Percentiles rank a stretch among this genome's conserved stretches.
These are phyloP conservation scores for Polytrichum commune DNA, from an alignment of 225 moss, liverwort and hornwort species.

Conservation along the genomic window DNA sequence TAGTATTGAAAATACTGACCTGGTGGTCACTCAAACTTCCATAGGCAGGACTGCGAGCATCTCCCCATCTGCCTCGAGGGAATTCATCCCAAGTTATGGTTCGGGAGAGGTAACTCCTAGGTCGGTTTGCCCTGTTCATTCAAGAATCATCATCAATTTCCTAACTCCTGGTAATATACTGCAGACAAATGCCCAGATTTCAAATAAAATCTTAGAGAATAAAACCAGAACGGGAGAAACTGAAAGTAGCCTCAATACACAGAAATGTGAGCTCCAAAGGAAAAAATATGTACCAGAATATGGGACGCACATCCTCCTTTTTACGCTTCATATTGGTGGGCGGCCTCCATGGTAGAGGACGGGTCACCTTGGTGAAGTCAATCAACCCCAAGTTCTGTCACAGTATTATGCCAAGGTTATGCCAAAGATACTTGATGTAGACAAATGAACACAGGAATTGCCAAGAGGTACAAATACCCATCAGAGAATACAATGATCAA, in stretches of 20 bases:
- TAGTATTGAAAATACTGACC: constrained; percentile 31
- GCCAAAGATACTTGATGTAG: too few species aligned
- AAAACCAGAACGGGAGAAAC: too few species aligned
- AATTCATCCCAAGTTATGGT: constrained; percentile 95
- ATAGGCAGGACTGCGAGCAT: constrained; percentile 80
- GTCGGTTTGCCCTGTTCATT: constrained; percentile 81
- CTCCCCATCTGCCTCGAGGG: constrained; percentile 95
- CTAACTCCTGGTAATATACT: background rate
- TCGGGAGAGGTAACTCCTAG: constrained; percentile 87
- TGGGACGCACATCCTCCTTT: constrained; percentile 90
- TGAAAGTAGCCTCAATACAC: too few species aligned
- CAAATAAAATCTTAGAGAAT: too few species aligned
- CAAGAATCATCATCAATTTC: background rate
- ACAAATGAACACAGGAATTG: too few species aligned
- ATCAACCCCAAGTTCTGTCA: constrained; percentile 82
- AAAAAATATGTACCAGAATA: constrained; percentile 63
- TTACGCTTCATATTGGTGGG: constrained; percentile 77
- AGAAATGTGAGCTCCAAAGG: too few species aligned
- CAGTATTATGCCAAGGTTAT: background rate
- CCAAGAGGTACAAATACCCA: too few species aligned
- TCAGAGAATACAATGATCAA: too few species aligned
- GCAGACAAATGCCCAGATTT: background rate
- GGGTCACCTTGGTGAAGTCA: constrained; percentile 61
- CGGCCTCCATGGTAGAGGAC: constrained; percentile 90
- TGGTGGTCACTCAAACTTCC: constrained; percentile 91